phyloP scores from a whole-genome alignment of 2,329 filamentous ascomycete species.

The Paecilomyces formosus region DNA sequence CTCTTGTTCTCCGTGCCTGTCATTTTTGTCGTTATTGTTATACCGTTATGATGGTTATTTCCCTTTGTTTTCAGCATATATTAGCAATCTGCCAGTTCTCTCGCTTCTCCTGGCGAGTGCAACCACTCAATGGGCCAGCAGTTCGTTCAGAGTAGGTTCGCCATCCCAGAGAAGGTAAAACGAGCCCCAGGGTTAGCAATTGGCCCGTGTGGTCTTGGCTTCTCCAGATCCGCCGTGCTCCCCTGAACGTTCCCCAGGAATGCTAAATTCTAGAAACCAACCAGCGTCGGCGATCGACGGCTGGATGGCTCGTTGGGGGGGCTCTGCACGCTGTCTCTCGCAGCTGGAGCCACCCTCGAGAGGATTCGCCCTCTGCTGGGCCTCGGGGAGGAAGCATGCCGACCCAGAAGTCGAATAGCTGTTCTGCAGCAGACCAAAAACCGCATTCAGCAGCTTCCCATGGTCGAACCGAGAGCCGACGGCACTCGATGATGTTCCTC shows the following conservation, averaged over 20 bases:
- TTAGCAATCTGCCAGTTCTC: background rate
- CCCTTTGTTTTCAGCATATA: background rate
- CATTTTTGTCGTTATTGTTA: too few species aligned
- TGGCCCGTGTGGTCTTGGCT: background rate
- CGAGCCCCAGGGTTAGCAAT: background rate
- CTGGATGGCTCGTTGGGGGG: background rate
- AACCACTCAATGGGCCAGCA: background rate
- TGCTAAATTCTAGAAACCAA: slow-evolving; percentile 4
- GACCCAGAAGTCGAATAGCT: background rate
- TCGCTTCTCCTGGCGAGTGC: background rate
- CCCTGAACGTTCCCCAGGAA: slow-evolving; percentile 3
- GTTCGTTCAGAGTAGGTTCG: background rate
- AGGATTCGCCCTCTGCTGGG: background rate
- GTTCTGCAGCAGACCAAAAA: background rate
- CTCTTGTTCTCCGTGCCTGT: too few species aligned
- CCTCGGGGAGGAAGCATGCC: background rate
- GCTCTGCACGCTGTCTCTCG: background rate
- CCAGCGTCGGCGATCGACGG: background rate
- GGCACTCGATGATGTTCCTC: background rate
- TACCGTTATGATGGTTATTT: background rate
- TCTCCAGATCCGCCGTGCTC: slow-evolving; percentile 2
- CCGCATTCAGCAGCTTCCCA: background rate
- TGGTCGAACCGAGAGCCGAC: background rate
- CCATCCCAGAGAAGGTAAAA: background rate
- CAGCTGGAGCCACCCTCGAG: too few species aligned